A percentile compares a stretch with the other conserved stretches of the same genome.
Evolutionary conservation across 257 asterid species (phyloP).

Genomic region (Nyctanthes arbortristis): DNA sequence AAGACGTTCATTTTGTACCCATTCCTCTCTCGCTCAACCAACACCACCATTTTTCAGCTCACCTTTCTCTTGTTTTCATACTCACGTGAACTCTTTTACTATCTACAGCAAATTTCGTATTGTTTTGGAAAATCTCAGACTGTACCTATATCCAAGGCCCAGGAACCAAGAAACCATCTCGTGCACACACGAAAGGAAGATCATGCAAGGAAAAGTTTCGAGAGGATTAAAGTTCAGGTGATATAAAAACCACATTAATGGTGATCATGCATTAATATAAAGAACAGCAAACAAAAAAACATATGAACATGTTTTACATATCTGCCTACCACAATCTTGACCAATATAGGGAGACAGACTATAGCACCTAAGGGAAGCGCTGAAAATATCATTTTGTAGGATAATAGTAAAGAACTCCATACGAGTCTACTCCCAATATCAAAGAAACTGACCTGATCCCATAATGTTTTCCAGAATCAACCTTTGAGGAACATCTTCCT

Average conservation of each 20-base stretch:
- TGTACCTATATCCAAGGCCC: neutral
- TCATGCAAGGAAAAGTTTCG: too few relatives aligned
- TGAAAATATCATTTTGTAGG: too few relatives aligned
- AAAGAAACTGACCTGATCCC: neutral
- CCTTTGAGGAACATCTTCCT: constrained; percentile 72
- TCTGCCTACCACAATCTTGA: too few relatives aligned
- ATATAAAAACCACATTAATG: too few relatives aligned
- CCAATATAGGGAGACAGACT: too few relatives aligned
- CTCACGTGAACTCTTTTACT: neutral
- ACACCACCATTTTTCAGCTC: neutral
- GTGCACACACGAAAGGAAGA: too few relatives aligned
- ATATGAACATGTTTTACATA: too few relatives aligned
- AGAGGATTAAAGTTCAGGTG: too few relatives aligned
- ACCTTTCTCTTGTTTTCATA: neutral
- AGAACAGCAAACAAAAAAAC: too few relatives aligned
- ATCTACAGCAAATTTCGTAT: neutral
- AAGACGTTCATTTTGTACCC: constrained; percentile 10
- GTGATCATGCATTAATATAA: too few relatives aligned
- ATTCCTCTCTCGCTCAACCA: neutral
- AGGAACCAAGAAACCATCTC: neutral
- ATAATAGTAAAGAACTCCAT: neutral
- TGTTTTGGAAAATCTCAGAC: neutral
- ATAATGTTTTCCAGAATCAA: constrained; percentile 22
- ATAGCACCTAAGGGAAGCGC: too few relatives aligned
- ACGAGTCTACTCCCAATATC: neutral